Base-by-base conservation (phyloP, 306 rosid genomes). In the Benincasa hispida region DNA sequence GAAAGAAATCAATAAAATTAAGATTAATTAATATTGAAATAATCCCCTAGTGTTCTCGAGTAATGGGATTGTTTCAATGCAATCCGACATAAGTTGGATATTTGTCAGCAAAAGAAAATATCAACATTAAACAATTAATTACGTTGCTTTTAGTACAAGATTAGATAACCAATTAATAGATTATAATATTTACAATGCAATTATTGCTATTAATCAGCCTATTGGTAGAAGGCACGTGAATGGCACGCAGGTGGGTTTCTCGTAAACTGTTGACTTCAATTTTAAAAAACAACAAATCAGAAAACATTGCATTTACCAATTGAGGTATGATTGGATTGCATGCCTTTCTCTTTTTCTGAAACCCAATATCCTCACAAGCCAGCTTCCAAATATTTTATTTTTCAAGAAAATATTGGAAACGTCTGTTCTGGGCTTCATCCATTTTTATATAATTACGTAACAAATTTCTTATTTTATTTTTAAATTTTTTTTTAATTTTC, bases 251-350 rank as follows among this genome's bases (percentile, higher is more conserved):
- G 2, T 30, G 1, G 41, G 42, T 10, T 37, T 66, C 72, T 66
- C 72, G 50, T 66, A 66, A 66, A 66, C 28, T 66, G 72, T 66
- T 68, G 74, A 68, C 55, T 67, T 67, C 27, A 68, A 37, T 2
- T 37, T 63, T 34, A 27, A 60, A 66, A 66, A 37, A 8, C 4
- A 35, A 37, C 1, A 66, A 66, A 66, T 66, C 27, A 10, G 34
- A 22, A 41, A 50, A 17, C 55, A 72, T 72, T 72, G 22, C 76
- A 72, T 72, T 72, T 72, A 45, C 76, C 59, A 48, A 72, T 27
- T 47, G 76, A 48, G 59, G 24, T 13, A 72, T 47, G 76, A 72
- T 72, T 72, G 57, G 75, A 27, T 47, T 72, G 41, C 76, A 72
- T 72, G 76, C 12, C 47, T 70, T 70, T 72, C 51, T 27, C 25